These are phyloP conservation scores for Trametes gibbosa DNA, from an alignment of 768 basidiomycete genomes.

Conservation along the genomic window DNA sequence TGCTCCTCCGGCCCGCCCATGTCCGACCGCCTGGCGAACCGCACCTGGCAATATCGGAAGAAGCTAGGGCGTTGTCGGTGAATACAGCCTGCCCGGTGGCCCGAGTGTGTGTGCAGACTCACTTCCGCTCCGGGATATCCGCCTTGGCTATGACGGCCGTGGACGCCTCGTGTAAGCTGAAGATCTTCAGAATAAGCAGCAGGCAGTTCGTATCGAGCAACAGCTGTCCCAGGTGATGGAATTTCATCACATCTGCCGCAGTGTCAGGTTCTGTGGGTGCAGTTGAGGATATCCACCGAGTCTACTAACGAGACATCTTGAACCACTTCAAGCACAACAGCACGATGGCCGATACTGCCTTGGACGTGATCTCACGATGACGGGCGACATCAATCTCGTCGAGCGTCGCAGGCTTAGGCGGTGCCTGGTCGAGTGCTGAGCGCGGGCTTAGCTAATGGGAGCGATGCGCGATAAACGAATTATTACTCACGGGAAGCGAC, in stretches of 20 bases:
- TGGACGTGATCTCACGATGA: slow-evolving; percentile 96
- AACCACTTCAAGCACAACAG: slow-evolving; percentile 94
- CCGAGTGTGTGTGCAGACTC: slow-evolving; percentile 19
- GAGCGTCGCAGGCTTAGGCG: slow-evolving; percentile 66
- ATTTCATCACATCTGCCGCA: slow-evolving; percentile 89
- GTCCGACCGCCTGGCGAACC: slow-evolving; percentile 68
- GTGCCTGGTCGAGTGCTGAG: slow-evolving; percentile 59
- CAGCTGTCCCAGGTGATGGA: slow-evolving; percentile 95
- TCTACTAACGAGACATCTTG: slow-evolving; percentile 88
- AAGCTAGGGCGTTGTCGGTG: slow-evolving; percentile 54
- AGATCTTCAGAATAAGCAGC: slow-evolving; percentile 93
- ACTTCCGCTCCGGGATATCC: slow-evolving; percentile 87
- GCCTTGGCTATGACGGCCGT: slow-evolving; percentile 82
- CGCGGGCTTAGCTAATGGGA: not conserved
- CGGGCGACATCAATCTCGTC: slow-evolving; percentile 93
- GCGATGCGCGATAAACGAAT: not conserved
- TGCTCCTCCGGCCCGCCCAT: slow-evolving; percentile 52
- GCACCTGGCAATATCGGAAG: slow-evolving; percentile 88
- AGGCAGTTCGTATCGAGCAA: slow-evolving; percentile 94
- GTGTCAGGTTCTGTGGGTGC: not conserved
- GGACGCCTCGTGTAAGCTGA: slow-evolving; percentile 91
- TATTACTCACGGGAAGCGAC: slow-evolving; percentile 57
- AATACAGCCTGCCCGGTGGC: not conserved
- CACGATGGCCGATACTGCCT: slow-evolving; percentile 94
- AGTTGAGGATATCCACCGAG: not conserved